Evolutionary conservation across 192 early-diverging fungal species (phyloP), one percentile per base, ranked within the genome.

Genomic region (Backusella sp.): DNA sequence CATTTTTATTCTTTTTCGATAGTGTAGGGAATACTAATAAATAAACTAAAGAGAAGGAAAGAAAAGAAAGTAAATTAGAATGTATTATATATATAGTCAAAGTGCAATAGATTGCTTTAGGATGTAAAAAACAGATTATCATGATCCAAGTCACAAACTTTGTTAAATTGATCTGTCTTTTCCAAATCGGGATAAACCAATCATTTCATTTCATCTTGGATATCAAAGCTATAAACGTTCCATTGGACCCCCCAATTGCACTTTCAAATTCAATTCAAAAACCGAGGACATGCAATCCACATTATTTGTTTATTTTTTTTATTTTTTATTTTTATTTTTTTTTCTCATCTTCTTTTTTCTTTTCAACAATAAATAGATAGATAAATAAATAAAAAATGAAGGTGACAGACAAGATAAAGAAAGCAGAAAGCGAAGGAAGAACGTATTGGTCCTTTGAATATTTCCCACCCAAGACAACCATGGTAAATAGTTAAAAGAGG

Each of bases 381-480:
- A 32, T 1, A 32, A 1, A 32, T 44, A 59, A 37, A 53, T 21
- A 59, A 59, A 26, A 56, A 12, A 93, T 94, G 91, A 94, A 94
- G 77, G 81, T 94, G 80, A 90, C 91, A 76, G 90, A 92, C 78
- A 92, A 92, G 80, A 90, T 94, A 78, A 86, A 84, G 65, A 86
- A 86, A 80, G 91, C 91, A 62, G 82, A 89, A 36, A 82, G 89
- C 70, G 91, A 94, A 76, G 88, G 90, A 66, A 90, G 90, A 67
- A 87, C 86, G 39, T 90, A 86, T 71, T 94, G 91, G 91, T 97
- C 96, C 37, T 99, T 99, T 82, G 97, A 99, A 85, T 99, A 94
- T 87, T 99, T 98, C 73, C 96, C 97, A 66, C 97, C 97, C 79
- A 99, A 96, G 84, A 99, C 97, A 37, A 88, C 89, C 65, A 90